Base-by-base conservation (phyloP, 2,329 filamentous ascomycete genomes). In the Ophioceras dolichostomum region DNA sequence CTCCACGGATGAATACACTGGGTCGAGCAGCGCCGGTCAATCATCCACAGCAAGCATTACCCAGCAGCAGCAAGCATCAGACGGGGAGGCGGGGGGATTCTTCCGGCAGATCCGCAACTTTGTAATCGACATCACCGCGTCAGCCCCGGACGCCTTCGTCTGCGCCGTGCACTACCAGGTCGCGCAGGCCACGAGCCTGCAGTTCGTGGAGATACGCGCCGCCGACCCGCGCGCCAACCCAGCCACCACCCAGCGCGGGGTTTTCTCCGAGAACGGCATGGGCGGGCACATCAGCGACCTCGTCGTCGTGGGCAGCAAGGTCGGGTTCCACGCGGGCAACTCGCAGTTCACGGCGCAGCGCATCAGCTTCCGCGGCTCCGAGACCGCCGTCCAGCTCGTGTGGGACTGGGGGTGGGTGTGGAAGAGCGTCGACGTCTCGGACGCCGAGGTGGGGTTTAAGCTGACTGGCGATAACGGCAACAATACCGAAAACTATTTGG, bases 181-280 rank as follows among this genome's bases (percentile, higher is more conserved):
- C 3, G 43, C 42, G 0, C 41, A 47, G 37, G 44, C 44, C 10
- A 43, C 44, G 4, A 41, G 37, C 36, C 61, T 79, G 9, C 73
- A 79, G 49, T 78, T 79, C 57, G 65, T 78, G 36, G 59, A 69
- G 33, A 75, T 79, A 49, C 57, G 66, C 43, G 52, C 52, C 2
- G 70, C 78, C 68, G 67, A 55, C 54, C 57, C 47, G 58, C 68
- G 53, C 43, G 28, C 28, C 10, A 16, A 34, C 10, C 37, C 26
- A 4, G 31, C 34, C 32, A 49, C 69, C 39, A 41, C 39, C 9
- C 39, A 41, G 28, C 26, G 21, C 5, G 39, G 39, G 6, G 34
- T 41, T 18, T 41, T 41, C 22, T 30, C 20, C 9, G 39, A 41
- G 18, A 38, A 41, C 14, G 39, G 39, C 9, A 32, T 18, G 32